Evolutionary conservation across 2,329 filamentous ascomycete genomes (phyloP).

Genomic region (Pseudogymnoascus sp.): DNA sequence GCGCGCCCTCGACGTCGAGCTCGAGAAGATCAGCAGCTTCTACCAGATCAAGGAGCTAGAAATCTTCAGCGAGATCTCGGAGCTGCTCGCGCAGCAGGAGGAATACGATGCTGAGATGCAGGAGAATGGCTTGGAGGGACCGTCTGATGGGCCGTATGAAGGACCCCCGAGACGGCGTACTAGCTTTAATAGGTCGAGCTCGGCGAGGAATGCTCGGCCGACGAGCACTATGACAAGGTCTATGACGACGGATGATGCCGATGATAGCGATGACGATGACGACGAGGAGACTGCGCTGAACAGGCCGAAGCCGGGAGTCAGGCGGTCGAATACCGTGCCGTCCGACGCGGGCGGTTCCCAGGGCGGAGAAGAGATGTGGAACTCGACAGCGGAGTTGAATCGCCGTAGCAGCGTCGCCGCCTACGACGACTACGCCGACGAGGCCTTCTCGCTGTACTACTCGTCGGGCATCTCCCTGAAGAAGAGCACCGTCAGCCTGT

Average conservation of each 20-base stretch:
- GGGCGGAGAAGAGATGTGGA: conserved; percentile 45
- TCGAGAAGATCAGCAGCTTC: conserved; percentile 91
- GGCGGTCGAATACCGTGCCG: conserved; percentile 27
- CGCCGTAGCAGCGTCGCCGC: conserved; percentile 52
- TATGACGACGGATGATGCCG: conserved; percentile 45
- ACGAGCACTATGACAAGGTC: conserved; percentile 37
- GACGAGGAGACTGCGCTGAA: conserved; percentile 45
- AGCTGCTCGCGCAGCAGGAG: conserved; percentile 69
- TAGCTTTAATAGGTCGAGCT: conserved; percentile 25
- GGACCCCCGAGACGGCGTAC: conserved; percentile 14
- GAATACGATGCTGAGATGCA: conserved; percentile 40
- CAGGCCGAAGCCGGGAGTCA: conserved; percentile 24
- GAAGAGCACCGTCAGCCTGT: conserved; percentile 78
- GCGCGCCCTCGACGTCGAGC: conserved; percentile 73
- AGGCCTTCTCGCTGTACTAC: conserved; percentile 59
- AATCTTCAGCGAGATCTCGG: conserved; percentile 70
- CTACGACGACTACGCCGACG: conserved; percentile 73
- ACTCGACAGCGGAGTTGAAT: conserved; percentile 52
- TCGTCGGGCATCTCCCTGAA: conserved; percentile 77
- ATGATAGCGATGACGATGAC: conserved; percentile 60
- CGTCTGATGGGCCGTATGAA: neutral
- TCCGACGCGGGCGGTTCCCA: conserved; percentile 18
- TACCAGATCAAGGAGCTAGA: conserved; percentile 85
- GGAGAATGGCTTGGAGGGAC: conserved; percentile 24
- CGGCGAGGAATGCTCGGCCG: conserved; percentile 38